These are phyloP conservation scores for Rhodofomes roseus DNA, from an alignment of 1,284 basidiomycete species.

Conservation along the genomic window DNA sequence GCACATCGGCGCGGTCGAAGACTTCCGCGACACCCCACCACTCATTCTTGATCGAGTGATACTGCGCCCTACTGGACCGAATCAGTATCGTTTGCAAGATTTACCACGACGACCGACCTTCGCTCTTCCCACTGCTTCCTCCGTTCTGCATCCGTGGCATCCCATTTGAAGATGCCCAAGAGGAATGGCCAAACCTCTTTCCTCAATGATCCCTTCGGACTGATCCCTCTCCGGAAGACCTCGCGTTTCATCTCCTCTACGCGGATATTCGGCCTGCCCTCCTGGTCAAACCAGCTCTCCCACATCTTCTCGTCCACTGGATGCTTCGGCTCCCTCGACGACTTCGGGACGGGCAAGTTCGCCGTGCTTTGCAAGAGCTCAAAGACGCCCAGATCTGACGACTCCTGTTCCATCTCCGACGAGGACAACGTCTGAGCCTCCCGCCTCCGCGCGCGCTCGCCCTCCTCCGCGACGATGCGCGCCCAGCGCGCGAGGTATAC, in stretches of 20 bases:
- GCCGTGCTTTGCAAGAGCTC: slow-evolving; percentile 78
- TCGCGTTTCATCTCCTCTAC: slow-evolving; percentile 70
- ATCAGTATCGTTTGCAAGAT: neutral
- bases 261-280: slow-evolving; percentile 65
- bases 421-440: slow-evolving; percentile 65
- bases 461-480: slow-evolving; percentile 92
- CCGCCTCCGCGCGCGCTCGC: slow-evolving; percentile 77
- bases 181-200: slow-evolving; percentile 88
- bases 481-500: slow-evolving; percentile 98
- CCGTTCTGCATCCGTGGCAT: slow-evolving; percentile 53
- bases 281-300: slow-evolving; percentile 66
- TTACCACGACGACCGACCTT: slow-evolving; percentile 38
- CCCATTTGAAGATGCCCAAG: slow-evolving; percentile 83
- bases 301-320: slow-evolving; percentile 73
- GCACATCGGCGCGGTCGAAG: slow-evolving; percentile 70
- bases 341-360: slow-evolving; percentile 73
- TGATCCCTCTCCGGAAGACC: slow-evolving; percentile 74
- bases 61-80: slow-evolving; percentile 47
- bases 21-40: slow-evolving; percentile 84
- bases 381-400: slow-evolving; percentile 81
- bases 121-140: slow-evolving; percentile 59
- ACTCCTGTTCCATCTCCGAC: slow-evolving; percentile 54
- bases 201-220: slow-evolving; percentile 48
- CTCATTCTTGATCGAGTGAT: slow-evolving; percentile 65
- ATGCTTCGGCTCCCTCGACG: slow-evolving; percentile 65